Evolutionary conservation across 2,329 filamentous ascomycete genomes (phyloP).

Genomic region (Neofusicoccum cordaticola): DNA sequence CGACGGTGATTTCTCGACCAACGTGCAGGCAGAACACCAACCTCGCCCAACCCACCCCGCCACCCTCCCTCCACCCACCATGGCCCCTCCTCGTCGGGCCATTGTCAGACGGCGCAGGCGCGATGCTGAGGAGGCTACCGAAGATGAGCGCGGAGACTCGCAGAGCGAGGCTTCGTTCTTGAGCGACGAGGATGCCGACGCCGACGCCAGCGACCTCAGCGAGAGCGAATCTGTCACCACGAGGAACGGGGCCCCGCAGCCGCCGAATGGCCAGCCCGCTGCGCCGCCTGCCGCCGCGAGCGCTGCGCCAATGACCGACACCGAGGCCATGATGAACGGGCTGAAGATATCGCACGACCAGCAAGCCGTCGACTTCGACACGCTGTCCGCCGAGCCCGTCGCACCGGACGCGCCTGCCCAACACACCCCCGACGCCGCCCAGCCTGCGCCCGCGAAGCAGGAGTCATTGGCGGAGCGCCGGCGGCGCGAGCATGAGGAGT

Average conservation of each 20-base stretch:
- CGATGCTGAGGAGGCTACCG: conserved; percentile 45
- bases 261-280: conserved; percentile 30
- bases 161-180: conserved; percentile 60
- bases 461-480: conserved; percentile 67
- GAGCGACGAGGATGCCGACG: conserved; percentile 58
- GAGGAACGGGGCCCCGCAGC: conserved; percentile 22
- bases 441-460: conserved; percentile 28
- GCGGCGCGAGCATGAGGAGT: conserved; percentile 85
- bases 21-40: conserved; percentile 15
- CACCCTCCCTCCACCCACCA: conserved; percentile 22
- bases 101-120: conserved; percentile 37
- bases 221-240: conserved; percentile 43
- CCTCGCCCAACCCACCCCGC: conserved; percentile 15
- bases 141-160: conserved; percentile 53
- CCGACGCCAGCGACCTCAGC: conserved; percentile 58
- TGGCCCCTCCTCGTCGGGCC: conserved; percentile 36
- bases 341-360: conserved; percentile 47
- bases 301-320: conserved; percentile 52
- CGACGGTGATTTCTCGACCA: conserved; percentile 16
- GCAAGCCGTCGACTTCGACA: conserved; percentile 53
- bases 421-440: conserved; percentile 32
- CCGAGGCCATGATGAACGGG: conserved; percentile 61
- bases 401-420: conserved; percentile 35
- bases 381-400: conserved; percentile 32
- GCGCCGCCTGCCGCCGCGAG: conserved; percentile 36